Conservation (phyloP, 2,329 filamentous ascomycete species). For the Laburnicola sp. region DNA sequence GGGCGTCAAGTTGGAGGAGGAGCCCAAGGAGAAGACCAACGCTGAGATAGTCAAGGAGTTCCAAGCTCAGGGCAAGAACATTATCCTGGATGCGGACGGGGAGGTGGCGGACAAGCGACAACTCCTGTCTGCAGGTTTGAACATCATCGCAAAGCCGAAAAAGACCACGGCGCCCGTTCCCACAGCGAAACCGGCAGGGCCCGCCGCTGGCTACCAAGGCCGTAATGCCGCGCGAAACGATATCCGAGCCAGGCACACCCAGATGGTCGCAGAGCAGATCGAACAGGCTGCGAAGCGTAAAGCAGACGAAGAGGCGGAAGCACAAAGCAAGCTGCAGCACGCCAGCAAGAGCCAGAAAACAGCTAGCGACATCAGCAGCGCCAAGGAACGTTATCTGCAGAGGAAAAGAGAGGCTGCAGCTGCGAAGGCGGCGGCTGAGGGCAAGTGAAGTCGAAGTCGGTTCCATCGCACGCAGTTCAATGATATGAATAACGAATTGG, state of each 20-base stretch:
- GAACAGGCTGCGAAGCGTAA: constrained; percentile 72
- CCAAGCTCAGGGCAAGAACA: constrained; percentile 63
- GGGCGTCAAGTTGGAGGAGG: constrained; percentile 40
- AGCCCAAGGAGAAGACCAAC: constrained; percentile 58
- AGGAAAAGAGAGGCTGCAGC: constrained; percentile 75
- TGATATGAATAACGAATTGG: too few relatives aligned
- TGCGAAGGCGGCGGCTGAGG: constrained; percentile 61
- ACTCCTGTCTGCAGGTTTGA: constrained; percentile 73
- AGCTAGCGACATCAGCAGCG: constrained; percentile 72
- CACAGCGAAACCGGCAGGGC: constrained; percentile 15
- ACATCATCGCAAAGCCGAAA: constrained; percentile 68
- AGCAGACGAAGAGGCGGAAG: constrained; percentile 68
- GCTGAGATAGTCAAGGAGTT: constrained; percentile 69
- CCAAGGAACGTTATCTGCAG: constrained; percentile 77
- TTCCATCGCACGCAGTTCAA: not conserved
- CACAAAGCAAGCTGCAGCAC: constrained; percentile 65
- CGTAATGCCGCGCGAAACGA: constrained; percentile 60
- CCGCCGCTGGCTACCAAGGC: constrained; percentile 32
- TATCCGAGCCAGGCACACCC: constrained; percentile 73
- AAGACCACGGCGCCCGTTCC: constrained; percentile 34
- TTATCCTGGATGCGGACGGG: constrained; percentile 79
- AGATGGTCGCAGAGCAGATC: constrained; percentile 78
- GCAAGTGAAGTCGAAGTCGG: constrained; percentile 10
- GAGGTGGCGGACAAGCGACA: constrained; percentile 85
- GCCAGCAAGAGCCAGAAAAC: constrained; percentile 78